Evolutionary conservation across 1,139 yeast genomes (phyloP), one percentile per base, ranked within the genome.

Genomic region (Geotrichum carabidarum): DNA sequence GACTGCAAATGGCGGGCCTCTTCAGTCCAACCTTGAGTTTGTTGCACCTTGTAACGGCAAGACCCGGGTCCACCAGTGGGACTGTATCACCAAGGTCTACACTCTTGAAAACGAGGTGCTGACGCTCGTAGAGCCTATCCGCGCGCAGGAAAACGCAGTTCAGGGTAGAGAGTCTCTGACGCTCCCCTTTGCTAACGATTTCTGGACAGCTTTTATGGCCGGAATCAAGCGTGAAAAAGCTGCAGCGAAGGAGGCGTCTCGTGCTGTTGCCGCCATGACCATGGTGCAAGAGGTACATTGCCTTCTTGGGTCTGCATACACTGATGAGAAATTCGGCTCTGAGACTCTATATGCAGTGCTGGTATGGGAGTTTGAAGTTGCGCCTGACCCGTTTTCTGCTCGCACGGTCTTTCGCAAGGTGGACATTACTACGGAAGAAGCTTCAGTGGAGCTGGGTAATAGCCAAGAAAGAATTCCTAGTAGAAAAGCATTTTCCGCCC

Each of bases 161-260:
- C 65, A 65, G 14, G 64, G 69, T 41, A 59, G 63, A 27, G 74
- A 71, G 56, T 66, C 66, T 48, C 61, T 71, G 14, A 59, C 50
- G 38, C 63, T 72, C 17, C 74, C 74, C 9, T 70, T 70, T 60
- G 67, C 73, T 15, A 62, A 67, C 18, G 75, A 71, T 54, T 71
- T 71, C 57, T 71, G 74, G 74, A 63, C 68, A 3, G 74, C 74
- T 15, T 71, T 71, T 57, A 60, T 71, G 41, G 62, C 62, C 35
- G 73, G 74, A 8, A 65, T 71, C 59, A 61, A 60, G 50, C 52
- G 58, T 31, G 51, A 55, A 18, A 59, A 57, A 27, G 56, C 59
- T 36, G 60, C 63, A 11, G 64, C 66, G 53, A 66, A 69, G 17
- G 65, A 62, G 45, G 65, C 70, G 1, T 71, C 71, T 12, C 63